Base-by-base conservation (phyloP, 2,329 filamentous ascomycete genomes). In the Aspergillus bombycis region DNA sequence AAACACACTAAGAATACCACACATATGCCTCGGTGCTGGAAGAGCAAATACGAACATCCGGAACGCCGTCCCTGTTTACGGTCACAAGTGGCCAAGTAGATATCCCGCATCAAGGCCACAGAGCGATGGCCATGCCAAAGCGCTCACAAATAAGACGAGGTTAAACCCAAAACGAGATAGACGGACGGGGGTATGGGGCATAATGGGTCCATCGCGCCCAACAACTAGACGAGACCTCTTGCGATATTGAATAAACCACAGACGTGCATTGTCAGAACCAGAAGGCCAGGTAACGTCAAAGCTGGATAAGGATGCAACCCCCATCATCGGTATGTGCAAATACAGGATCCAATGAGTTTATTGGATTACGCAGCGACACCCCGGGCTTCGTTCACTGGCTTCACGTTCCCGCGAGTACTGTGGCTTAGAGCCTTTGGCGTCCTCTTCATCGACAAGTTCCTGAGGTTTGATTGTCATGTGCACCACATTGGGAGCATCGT, bases 391-490 rank as follows among this genome's bases (percentile, higher is more conserved):
- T 64, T 88, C 86, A 41, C 82, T 82, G 32, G 82, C 82, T 53
- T 88, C 87, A 45, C 81, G 77, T 61, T 84, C 81, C 65, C 85
- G 81, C 46, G 79, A 71, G 67, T 80, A 78, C 57, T 81, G 78
- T 34, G 74, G 71, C 76, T 90, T 91, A 63, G 86, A 84, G 38
- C 86, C 86, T 74, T 89, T 90, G 62, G 90, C 88, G 69, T 92
- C 90, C 71, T 91, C 89, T 72, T 95, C 93, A 68, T 96, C 90
- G 65, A 94, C 82, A 45, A 91, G 86, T 74, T 96, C 92, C 74
- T 93, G 90, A 3, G 93, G 93, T 70, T 92, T 91, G 70, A 97
- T 89, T 7, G 91, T 94, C 93, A 97, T 96, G 78, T 97, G 93
- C n/a, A 97, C 89, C 32, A 96, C 91, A 69, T 96, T 96, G 9